These are phyloP conservation scores for Simplicillium aogashimaense DNA, from an alignment of 2,329 filamentous ascomycete species.

Conservation along the genomic window DNA sequence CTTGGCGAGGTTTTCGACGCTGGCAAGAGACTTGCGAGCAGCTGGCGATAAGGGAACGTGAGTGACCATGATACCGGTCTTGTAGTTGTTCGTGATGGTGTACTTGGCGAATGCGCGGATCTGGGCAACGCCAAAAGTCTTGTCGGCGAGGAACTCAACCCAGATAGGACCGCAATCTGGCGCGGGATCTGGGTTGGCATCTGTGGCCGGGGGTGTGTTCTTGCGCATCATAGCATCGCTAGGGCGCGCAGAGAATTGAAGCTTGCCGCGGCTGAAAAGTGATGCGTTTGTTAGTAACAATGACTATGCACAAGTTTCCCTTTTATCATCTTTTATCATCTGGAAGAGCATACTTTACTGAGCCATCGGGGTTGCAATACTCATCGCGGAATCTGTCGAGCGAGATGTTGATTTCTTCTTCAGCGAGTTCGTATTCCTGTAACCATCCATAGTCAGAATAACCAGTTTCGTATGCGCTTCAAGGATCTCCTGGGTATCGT, in stretches of 20 bases:
- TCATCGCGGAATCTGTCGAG: conserved; percentile 70
- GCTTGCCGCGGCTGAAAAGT: conserved; percentile 58
- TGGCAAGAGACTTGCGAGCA: conserved; percentile 76
- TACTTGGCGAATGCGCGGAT: conserved; percentile 83
- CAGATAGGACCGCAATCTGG: conserved; percentile 80
- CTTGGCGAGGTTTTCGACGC: conserved; percentile 63
- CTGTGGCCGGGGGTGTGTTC: conserved; percentile 64
- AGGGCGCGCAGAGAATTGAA: conserved; percentile 83
- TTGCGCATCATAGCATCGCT: conserved; percentile 76
- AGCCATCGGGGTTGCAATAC: conserved; percentile 64
- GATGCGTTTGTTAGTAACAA: conserved; percentile 1
- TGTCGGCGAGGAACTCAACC: conserved; percentile 80
- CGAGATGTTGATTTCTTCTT: conserved; percentile 79
- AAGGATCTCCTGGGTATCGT: conserved; percentile 21
- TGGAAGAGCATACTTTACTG: conserved; percentile 54
- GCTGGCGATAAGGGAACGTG: conserved; percentile 73
- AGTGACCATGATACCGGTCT: conserved; percentile 85
- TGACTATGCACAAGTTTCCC: conserved; percentile 1
- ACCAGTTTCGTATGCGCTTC: too few species aligned
- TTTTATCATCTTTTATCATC: neutral
- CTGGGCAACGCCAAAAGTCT: conserved; percentile 79
- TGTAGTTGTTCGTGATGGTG: conserved; percentile 70
- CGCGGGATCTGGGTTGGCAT: conserved; percentile 57
- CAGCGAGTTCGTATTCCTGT: conserved; percentile 86
- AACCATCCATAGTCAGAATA: neutral